Percentiles rank a stretch among this genome's conserved stretches.
Conservation (phyloP, 179 eudicot species). For the Beta lomatogona region DNA sequence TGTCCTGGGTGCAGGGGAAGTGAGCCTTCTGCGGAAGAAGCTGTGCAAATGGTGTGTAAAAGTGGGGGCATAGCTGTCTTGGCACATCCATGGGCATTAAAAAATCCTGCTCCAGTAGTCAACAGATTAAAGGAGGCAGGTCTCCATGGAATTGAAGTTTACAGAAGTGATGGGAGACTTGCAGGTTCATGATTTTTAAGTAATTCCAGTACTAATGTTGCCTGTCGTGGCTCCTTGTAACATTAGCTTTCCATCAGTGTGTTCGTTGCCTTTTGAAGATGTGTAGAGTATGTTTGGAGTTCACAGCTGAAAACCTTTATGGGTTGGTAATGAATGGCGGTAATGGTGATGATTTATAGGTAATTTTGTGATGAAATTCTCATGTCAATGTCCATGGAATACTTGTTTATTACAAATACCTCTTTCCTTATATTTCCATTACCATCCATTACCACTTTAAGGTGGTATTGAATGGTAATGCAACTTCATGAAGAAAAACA, state of each 20-base stretch:
- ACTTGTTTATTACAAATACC: too few relatives aligned
- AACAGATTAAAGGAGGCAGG: slow-evolving; percentile 79
- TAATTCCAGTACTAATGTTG: neutral
- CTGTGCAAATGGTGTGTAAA: slow-evolving; percentile 64
- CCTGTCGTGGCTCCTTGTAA: neutral
- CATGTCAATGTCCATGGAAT: neutral
- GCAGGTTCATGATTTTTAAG: slow-evolving; percentile 52
- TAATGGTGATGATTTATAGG: neutral
- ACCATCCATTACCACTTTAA: too few relatives aligned
- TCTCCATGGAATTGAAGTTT: slow-evolving; percentile 90
- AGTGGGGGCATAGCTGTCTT: slow-evolving; percentile 90
- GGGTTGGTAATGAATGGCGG: too few relatives aligned
- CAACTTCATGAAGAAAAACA: too few relatives aligned
- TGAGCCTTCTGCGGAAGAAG: slow-evolving; percentile 85
- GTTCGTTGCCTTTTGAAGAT: neutral
- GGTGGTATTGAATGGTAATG: too few relatives aligned
- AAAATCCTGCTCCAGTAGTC: slow-evolving; percentile 62
- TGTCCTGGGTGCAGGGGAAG: slow-evolving; percentile 62
- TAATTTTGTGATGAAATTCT: too few relatives aligned
- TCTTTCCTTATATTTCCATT: neutral
- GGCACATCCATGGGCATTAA: slow-evolving; percentile 98
- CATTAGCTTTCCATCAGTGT: neutral
- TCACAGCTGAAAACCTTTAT: too few relatives aligned
- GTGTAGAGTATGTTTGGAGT: too few relatives aligned
- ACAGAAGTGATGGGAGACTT: slow-evolving; percentile 89